Evolutionary conservation across 2,329 filamentous ascomycete species (phyloP).

Genomic region (Metarhizium robertsii): DNA sequence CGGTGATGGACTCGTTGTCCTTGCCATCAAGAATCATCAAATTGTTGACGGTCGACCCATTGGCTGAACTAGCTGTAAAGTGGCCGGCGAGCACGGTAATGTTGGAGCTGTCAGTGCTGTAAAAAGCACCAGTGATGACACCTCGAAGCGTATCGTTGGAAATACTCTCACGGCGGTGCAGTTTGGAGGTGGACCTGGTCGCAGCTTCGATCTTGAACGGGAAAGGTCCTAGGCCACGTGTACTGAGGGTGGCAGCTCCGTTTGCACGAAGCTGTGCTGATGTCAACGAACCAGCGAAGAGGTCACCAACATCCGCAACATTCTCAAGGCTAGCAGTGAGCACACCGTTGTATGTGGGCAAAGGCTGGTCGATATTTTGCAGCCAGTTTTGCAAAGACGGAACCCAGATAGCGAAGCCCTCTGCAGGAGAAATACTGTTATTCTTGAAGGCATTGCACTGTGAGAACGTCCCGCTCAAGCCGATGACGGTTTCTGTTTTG

Average conservation of each 20-base stretch:
- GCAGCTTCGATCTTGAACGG: slow-evolving; percentile 44
- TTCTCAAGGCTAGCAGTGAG: slow-evolving; percentile 62
- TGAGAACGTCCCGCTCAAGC: slow-evolving; percentile 72
- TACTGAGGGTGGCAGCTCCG: slow-evolving; percentile 59
- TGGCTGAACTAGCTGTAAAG: slow-evolving; percentile 61
- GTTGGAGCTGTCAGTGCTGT: slow-evolving; percentile 60
- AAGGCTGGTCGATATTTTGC: slow-evolving; percentile 59
- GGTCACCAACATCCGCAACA: slow-evolving; percentile 49
- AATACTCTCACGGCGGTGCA: slow-evolving; percentile 37
- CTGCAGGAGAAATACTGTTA: slow-evolving; percentile 50
- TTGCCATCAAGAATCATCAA: slow-evolving; percentile 72
- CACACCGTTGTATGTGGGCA: slow-evolving; percentile 60
- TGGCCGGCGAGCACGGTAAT: slow-evolving; percentile 83
- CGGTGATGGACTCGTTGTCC: slow-evolving; percentile 56
- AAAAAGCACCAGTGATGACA: slow-evolving; percentile 72
- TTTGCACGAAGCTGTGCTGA: slow-evolving; percentile 65
- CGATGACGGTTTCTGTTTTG: slow-evolving; percentile 62
- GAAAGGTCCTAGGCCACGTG: slow-evolving; percentile 42
- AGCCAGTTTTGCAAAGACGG: slow-evolving; percentile 81
- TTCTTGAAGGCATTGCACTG: slow-evolving; percentile 59
- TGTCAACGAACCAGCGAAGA: slow-evolving; percentile 77
- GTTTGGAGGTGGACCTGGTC: slow-evolving; percentile 17
- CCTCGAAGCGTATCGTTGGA: slow-evolving; percentile 43
- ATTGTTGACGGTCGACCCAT: slow-evolving; percentile 68
- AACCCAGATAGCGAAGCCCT: slow-evolving; percentile 87